Base-by-base conservation (phyloP, 2,329 filamentous ascomycete genomes). In the Colletotrichum sp. region DNA sequence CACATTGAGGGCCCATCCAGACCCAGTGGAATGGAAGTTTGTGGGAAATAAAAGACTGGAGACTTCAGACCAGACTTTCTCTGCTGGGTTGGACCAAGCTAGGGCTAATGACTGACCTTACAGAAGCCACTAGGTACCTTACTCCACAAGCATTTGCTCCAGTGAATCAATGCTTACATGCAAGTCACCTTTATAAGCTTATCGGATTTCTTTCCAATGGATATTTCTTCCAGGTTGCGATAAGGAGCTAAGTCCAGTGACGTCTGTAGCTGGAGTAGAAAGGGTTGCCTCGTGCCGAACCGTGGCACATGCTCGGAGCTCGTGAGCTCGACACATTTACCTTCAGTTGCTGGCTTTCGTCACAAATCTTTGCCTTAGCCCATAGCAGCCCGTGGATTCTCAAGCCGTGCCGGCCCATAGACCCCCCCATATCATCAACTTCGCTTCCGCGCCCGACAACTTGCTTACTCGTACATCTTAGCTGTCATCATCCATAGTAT, bases 221-320 rank as follows among this genome's bases (percentile, higher is more conserved):
- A 52, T 21, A n/a, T 52, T 26, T 16, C 13, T 59, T 59, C 16
- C 55, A 59, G 55, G n/a, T 21, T 21, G 44, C 55, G 55, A 59
- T 59, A 59, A 59, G 24, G 16, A 26, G 26, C 21, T 59, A 24
- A 4, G 30, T 21, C 36, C 16, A 26, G 69, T 75, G 72, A 75
- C 69, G 72, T 75, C 63, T 75, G 24, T 34, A 55, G 34, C n/a
- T 26, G 15, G 49, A 21, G 49, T n/a, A 34, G n/a, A 15, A 26
- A 18, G 36, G 39, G 62, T 21, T 28, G 55, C 71, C 64, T 57
- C 67, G 26, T 71, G 71, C 67, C 39, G 34, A 52, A 10, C 57
- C 21, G 63, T 63, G 71, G 75, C 77, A 77, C 77, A 78, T 77
- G 75, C 64, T 68, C 71, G 69, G 49, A 78, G 71, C 75, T 74